Evolutionary conservation across 805 yeast genomes (phyloP).

Genomic region (Candida manassasensis): DNA sequence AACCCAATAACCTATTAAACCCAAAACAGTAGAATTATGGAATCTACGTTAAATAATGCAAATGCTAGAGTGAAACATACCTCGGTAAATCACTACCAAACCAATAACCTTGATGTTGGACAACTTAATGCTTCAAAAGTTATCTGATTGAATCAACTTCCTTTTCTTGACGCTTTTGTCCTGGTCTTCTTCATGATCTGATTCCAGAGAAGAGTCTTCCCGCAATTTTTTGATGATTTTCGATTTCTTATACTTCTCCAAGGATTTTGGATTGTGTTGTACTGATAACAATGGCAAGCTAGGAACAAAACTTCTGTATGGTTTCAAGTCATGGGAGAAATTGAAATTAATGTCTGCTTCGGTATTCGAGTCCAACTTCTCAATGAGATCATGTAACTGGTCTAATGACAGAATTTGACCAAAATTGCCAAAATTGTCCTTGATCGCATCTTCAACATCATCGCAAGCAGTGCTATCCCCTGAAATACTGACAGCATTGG

Average conservation of each 20-base stretch:
- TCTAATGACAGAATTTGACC: neutral
- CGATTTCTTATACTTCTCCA: slow-evolving; percentile 1
- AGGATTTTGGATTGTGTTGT: slow-evolving; percentile 19
- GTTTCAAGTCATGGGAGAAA: slow-evolving; percentile 22
- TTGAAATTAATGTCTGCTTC: slow-evolving; percentile 19
- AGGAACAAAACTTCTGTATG: slow-evolving; percentile 26
- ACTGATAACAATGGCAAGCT: slow-evolving; percentile 38
- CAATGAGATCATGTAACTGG: neutral
- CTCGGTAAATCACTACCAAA: no score
- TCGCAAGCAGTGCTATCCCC: no score
- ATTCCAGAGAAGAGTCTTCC: slow-evolving; percentile 1
- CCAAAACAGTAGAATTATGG: no score
- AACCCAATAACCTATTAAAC: no score
- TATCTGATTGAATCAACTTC: slow-evolving; percentile 5
- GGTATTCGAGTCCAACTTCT: neutral
- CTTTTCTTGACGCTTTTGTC: slow-evolving; percentile 8
- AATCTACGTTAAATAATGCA: no score
- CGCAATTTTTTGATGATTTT: slow-evolving; percentile 1
- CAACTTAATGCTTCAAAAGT: neutral
- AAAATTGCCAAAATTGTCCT: no score
- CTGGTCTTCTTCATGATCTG: slow-evolving; percentile 5
- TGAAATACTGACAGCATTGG: no score
- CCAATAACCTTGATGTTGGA: no score
- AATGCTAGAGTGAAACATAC: neutral
- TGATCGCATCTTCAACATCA: no score